Conservation (phyloP, 345 rosid species). For the Lepidium didymum region DNA sequence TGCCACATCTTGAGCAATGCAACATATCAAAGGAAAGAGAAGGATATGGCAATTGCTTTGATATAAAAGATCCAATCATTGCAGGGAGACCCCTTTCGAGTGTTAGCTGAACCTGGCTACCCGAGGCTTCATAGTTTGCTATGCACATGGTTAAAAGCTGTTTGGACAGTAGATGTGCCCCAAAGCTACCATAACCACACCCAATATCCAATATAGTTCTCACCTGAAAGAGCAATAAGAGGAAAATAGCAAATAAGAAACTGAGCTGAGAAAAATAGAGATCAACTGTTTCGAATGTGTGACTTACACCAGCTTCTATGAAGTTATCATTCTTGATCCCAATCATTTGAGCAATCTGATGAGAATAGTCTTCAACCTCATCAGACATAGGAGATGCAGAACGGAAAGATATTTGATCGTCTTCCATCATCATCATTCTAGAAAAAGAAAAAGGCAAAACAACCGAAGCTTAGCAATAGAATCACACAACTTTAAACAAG, state of each 20-base stretch:
- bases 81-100: slow-evolving; percentile 99
- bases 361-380: slow-evolving; percentile 95
- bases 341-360: slow-evolving; percentile 96
- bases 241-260: background rate
- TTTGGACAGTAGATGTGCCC: slow-evolving; percentile 84
- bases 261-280: background rate
- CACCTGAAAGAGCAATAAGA: slow-evolving; percentile 44
- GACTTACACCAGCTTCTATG: slow-evolving; percentile 83
- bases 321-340: slow-evolving; percentile 81
- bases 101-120: slow-evolving; percentile 97
- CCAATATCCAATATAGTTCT: slow-evolving; percentile 95
- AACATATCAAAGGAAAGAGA: slow-evolving; percentile 98
- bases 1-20: slow-evolving; percentile 88
- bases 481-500: background rate
- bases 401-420: slow-evolving; percentile 90
- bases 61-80: slow-evolving; percentile 75
- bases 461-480: background rate
- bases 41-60: slow-evolving; percentile 86
- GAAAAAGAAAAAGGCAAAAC: background rate
- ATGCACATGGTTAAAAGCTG: slow-evolving; percentile 90
- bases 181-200: slow-evolving; percentile 99
- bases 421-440: slow-evolving; percentile 99
- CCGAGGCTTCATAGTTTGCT: slow-evolving; percentile 87
- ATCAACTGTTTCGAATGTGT: background rate
- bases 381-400: slow-evolving; percentile 84